Conservation (phyloP, 2,329 filamentous ascomycete genomes). For the Nemania diffusa region DNA sequence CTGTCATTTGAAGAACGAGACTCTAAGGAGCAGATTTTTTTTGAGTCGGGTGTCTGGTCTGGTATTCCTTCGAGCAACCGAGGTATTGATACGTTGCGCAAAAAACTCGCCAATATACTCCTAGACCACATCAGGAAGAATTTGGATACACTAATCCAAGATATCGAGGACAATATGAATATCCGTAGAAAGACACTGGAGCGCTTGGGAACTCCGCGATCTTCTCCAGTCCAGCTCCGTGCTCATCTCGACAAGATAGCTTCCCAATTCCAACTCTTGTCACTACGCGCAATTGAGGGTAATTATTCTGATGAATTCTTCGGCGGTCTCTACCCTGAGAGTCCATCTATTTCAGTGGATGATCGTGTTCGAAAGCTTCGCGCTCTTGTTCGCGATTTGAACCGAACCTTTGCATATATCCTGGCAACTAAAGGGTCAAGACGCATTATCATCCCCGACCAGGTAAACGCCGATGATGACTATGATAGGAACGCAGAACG, state of each 20-base stretch:
- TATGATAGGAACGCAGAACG: conserved; percentile 59
- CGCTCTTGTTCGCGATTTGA: conserved; percentile 49
- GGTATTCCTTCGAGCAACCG: conserved; percentile 46
- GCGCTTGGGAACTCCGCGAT: conserved; percentile 44
- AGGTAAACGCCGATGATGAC: not conserved
- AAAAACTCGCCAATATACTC: conserved; percentile 52
- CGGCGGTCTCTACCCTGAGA: conserved; percentile 40
- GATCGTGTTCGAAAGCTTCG: conserved; percentile 47
- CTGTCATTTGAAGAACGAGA: conserved; percentile 46
- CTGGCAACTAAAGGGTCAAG: conserved; percentile 45
- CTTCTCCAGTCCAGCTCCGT: conserved; percentile 45
- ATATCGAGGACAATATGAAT: conserved; percentile 42
- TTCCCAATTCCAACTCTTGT: conserved; percentile 52
- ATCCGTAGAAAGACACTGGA: conserved; percentile 34
- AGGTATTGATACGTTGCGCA: conserved; percentile 51
- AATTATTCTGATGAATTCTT: conserved; percentile 56
- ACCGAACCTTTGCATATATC: conserved; percentile 46
- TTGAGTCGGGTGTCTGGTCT: conserved; percentile 47
- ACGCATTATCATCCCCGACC: conserved; percentile 37
- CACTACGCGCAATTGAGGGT: conserved; percentile 53
- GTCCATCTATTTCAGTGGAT: not conserved
- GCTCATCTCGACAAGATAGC: conserved; percentile 52
- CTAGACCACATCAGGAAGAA: conserved; percentile 47
- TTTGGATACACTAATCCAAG: conserved; percentile 43
- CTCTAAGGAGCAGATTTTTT: conserved; percentile 48